Base-by-base conservation (phyloP, 2,329 filamentous ascomycete species). In the Aureobasidium namibiae region DNA sequence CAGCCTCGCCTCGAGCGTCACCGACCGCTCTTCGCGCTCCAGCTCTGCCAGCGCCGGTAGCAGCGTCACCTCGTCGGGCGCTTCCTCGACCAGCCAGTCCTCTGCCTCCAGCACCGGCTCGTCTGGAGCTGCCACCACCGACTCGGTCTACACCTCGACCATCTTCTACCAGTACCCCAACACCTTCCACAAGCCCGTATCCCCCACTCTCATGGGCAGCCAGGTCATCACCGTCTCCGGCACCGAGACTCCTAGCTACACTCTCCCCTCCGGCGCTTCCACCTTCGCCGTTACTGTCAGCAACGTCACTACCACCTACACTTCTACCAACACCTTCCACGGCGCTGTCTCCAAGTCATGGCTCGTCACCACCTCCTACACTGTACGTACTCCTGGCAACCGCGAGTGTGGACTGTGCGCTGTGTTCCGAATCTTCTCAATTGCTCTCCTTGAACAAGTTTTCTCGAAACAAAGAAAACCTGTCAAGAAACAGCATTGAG, bases 161-260 rank as follows among this genome's bases (percentile, higher is more conserved):
- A 39, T 57, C 54, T 57, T 38, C 54, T 57, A 57, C 54, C 31
- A 57, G 42, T 57, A 57, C 54, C 54, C 54, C 54, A 57, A 57
- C 54, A 57, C 54, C 33, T 57, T 57, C 54, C 54, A 57, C 54
- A 57, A 57, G 54, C 41, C 54, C 41, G 42, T 57, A 31, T 57
- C 53, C n/a, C 54, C 54, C 54, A 57, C 54, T 57, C 54, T 57
- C 29, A 41, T 57, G 31, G 54, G 54, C 54, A 46, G 31, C 41
- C 46, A 33, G 14, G 54, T 57, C 54, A 13, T 57, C 41, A 57
- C 54, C 54, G 38, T 44, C 41, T 46, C 54, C 23, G 8, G 45
- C 31, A 42, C 41, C 26, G 21, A 48, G 23, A 48, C 54, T n/a
- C 26, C 54, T n/a, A 31, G 41, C 23, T 57, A 57, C 54, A 38